These are phyloP conservation scores for Holtermannia corniformis DNA, from an alignment of 768 basidiomycete species.

Conservation along the genomic window DNA sequence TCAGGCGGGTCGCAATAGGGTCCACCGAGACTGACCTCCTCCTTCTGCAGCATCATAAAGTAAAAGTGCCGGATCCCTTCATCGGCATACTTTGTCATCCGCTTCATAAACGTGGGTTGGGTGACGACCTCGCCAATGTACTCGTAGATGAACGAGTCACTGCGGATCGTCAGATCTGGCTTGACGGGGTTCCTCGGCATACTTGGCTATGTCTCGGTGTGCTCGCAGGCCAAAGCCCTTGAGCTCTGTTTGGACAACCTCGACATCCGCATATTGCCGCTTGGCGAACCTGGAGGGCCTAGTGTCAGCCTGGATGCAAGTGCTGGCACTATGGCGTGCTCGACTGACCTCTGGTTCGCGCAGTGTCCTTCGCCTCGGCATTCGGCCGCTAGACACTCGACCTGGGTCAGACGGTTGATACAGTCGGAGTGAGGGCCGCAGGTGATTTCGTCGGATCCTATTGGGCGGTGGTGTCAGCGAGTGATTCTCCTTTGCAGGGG, in stretches of 20 bases:
- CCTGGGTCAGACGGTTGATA: conserved; percentile 93
- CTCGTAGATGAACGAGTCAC: conserved; percentile 90
- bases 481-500: not conserved
- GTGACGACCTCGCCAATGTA: conserved; percentile 95
- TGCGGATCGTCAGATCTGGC: too few relatives aligned
- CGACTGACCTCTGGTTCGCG: conserved; percentile 78
- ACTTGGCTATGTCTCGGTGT: conserved; percentile 44
- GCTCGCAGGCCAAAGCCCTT: conserved; percentile 92
- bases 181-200: conserved; percentile 31
- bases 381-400: conserved; percentile 85
- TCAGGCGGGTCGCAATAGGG: not conserved
- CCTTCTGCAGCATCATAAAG: conserved; percentile 99
- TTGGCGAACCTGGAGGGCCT: conserved; percentile 62
- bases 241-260: conserved; percentile 86
- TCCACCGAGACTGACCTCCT: conserved; percentile 58
- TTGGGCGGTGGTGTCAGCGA: not conserved
- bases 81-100: conserved; percentile 85
- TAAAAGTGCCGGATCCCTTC: conserved; percentile 96
- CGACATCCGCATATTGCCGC: conserved; percentile 71
- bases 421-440: conserved; percentile 87
- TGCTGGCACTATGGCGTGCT: conserved; percentile 9
- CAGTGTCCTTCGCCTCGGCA: conserved; percentile 75
- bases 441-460: conserved; percentile 44
- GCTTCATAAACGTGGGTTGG: conserved; percentile 73
- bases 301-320: not conserved